These are phyloP conservation scores for Ganoderma leucocontextum DNA, from an alignment of 1,284 basidiomycete genomes.

Conservation along the genomic window DNA sequence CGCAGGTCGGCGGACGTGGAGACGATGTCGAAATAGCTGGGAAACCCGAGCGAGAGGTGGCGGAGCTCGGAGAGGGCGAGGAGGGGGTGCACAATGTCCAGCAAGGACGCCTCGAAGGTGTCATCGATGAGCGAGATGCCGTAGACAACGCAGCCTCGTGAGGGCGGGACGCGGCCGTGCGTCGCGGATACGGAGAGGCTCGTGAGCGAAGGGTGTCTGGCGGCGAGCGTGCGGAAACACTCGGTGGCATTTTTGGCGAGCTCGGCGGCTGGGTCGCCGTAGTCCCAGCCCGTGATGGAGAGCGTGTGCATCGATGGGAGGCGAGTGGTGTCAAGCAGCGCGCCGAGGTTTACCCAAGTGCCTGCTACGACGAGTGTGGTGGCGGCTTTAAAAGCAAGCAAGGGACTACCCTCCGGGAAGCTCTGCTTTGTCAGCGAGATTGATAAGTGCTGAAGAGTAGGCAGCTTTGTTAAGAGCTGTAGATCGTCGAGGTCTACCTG, in stretches of 20 bases:
- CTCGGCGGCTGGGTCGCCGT: neutral
- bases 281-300: neutral
- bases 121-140: neutral
- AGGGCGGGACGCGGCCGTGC: neutral
- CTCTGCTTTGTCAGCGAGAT: neutral
- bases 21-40: neutral
- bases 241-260: neutral
- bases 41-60: neutral
- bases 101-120: neutral
- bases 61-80: neutral
- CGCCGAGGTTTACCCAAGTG: neutral
- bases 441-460: neutral
- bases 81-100: neutral
- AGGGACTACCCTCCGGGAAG: neutral
- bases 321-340: neutral
- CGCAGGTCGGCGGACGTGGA: neutral
- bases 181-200: neutral
- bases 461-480: neutral
- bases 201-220: neutral
- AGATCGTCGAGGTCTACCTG: neutral
- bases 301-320: conserved; percentile 1
- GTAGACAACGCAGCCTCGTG: neutral
- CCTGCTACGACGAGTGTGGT: neutral
- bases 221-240: neutral
- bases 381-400: neutral